Conservation (phyloP, 1,139 yeast genomes). For the Nakaseomyces bracarensis region DNA sequence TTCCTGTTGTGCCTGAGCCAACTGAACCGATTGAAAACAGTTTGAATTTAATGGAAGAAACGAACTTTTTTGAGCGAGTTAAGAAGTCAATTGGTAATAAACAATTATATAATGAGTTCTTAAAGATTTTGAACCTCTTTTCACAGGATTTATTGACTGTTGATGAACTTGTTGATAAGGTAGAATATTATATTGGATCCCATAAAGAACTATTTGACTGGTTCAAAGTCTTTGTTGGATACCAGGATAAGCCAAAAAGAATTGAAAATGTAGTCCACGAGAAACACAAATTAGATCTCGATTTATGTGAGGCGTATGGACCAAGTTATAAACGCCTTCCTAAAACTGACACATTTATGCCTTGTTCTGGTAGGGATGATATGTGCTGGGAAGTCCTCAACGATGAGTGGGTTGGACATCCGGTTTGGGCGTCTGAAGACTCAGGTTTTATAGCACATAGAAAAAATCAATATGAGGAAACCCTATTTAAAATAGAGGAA, state of each 20-base stretch:
- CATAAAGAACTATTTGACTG: slow-evolving; percentile 75
- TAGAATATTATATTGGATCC: slow-evolving; percentile 75
- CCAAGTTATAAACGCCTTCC: slow-evolving; percentile 92
- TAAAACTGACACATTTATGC: slow-evolving; percentile 91
- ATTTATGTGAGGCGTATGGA: slow-evolving; percentile 78
- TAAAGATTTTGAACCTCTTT: slow-evolving; percentile 75
- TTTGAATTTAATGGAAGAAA: slow-evolving; percentile 69
- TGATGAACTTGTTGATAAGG: slow-evolving; percentile 71
- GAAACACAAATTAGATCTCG: slow-evolving; percentile 81
- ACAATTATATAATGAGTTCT: slow-evolving; percentile 82
- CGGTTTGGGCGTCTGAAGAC: slow-evolving; percentile 99
- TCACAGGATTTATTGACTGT: slow-evolving; percentile 88
- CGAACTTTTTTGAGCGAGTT: slow-evolving; percentile 83
- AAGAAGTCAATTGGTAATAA: slow-evolving; percentile 85
- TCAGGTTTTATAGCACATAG: slow-evolving; percentile 97
- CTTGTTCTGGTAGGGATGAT: slow-evolving; percentile 96
- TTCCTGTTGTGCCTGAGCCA: slow-evolving; percentile 84
- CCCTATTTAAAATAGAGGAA: slow-evolving; percentile 88
- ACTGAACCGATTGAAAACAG: slow-evolving; percentile 58
- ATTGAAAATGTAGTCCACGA: slow-evolving; percentile 85
- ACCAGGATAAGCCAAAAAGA: slow-evolving; percentile 63
- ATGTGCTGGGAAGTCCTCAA: slow-evolving; percentile 99
- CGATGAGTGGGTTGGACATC: slow-evolving; percentile 99
- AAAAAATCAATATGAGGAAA: slow-evolving; percentile 94
- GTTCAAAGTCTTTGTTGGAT: slow-evolving; percentile 90